These are phyloP conservation scores for Phylloporus sp. DNA, from an alignment of 768 basidiomycete species.

Conservation along the genomic window DNA sequence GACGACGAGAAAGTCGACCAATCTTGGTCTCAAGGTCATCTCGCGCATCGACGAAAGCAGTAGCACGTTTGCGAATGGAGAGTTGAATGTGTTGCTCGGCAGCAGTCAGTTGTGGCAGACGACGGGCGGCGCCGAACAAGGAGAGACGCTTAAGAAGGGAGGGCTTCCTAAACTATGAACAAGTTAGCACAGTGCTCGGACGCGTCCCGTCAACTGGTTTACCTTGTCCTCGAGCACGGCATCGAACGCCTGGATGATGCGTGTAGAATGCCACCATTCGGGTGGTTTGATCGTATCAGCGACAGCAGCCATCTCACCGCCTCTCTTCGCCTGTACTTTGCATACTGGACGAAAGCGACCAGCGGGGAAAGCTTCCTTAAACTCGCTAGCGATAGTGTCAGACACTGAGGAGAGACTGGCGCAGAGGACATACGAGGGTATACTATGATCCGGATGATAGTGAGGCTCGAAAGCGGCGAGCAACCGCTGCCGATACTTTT, in stretches of 20 bases:
- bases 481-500: constrained; percentile 70
- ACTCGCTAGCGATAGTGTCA: constrained; percentile 51
- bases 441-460: constrained; percentile 84
- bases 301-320: constrained; percentile 72
- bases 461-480: constrained; percentile 77
- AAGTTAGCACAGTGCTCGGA: constrained; percentile 2
- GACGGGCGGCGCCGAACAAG: constrained; percentile 64
- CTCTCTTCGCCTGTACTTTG: constrained; percentile 82
- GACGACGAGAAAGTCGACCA: constrained; percentile 73
- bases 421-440: constrained; percentile 51
- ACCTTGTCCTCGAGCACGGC: constrained; percentile 82
- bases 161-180: constrained; percentile 76
- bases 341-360: constrained; percentile 88
- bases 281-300: constrained; percentile 89
- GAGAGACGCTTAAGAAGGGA: constrained; percentile 81
- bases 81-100: constrained; percentile 84
- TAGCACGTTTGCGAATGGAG: constrained; percentile 90
- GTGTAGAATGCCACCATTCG: constrained; percentile 91
- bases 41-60: constrained; percentile 88
- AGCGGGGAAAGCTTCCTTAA: constrained; percentile 92
- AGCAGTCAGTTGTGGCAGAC: constrained; percentile 64
- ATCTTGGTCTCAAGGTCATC: constrained; percentile 95
- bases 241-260: constrained; percentile 89
- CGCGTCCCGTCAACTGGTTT: constrained; percentile 1
- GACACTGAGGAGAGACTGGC: background rate